A percentile compares a stretch with the other conserved stretches of the same genome.
phyloP scores from a whole-genome alignment of 192 early-diverging fungal genomes.

The Kappamyces sp. region DNA sequence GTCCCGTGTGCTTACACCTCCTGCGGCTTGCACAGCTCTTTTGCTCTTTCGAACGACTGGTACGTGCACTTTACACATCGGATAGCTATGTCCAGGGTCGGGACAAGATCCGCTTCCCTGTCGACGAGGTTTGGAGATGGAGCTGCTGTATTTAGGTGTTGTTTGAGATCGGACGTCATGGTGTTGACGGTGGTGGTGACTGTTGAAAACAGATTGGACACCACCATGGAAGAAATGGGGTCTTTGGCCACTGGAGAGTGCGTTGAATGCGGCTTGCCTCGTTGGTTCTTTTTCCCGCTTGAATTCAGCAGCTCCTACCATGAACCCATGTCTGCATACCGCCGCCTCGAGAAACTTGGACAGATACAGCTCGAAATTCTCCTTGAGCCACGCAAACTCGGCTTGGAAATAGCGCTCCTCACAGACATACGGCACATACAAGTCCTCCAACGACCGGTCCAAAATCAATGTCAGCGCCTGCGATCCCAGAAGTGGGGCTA shows the following conservation, averaged over 20 bases:
- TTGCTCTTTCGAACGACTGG: conserved; percentile 70
- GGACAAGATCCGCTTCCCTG: background rate
- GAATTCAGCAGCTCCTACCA: too few species aligned
- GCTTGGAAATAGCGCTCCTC: conserved; percentile 79
- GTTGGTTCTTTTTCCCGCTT: too few species aligned
- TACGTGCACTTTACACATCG: conserved; percentile 66
- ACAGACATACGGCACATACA: conserved; percentile 91
- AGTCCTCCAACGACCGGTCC: conserved; percentile 86
- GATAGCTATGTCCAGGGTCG: conserved; percentile 40
- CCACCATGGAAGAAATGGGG: background rate
- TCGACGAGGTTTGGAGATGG: background rate
- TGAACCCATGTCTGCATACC: too few species aligned
- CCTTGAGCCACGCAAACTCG: conserved; percentile 65
- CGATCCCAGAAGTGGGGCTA: conserved; percentile 36
- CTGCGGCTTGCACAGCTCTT: conserved; percentile 63
- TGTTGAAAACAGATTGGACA: background rate
- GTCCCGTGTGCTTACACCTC: conserved; percentile 40
- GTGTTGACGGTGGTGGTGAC: background rate
- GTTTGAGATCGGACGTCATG: conserved; percentile 3
- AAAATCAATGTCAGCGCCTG: conserved; percentile 62
- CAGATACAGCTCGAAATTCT: conserved; percentile 49
- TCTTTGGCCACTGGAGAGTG: background rate
- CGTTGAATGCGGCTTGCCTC: too few species aligned
- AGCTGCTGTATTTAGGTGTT: conserved; percentile 1
- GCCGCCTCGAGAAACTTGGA: too few species aligned